A percentile compares a stretch with the other conserved stretches of the same genome.
phyloP scores from a whole-genome alignment of 805 yeast genomes.

The Spathaspora girioi region DNA sequence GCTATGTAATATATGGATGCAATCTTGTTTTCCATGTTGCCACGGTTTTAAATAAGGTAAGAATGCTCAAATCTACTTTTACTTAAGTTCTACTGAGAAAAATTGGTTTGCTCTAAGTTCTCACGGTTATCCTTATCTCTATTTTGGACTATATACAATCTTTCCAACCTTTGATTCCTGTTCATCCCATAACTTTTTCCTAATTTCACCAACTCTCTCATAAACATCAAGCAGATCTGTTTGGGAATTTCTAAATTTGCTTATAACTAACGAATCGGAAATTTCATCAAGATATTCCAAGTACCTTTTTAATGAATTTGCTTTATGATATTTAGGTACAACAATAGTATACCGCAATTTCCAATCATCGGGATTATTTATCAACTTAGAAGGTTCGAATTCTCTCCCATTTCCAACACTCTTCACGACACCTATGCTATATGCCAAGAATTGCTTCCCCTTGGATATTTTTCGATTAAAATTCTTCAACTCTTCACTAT shows the following conservation, averaged over 20 bases:
- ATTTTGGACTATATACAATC: constrained; percentile 15
- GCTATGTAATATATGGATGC: no score
- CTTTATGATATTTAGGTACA: neutral
- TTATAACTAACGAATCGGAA: neutral
- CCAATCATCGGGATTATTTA: neutral
- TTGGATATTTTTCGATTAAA: constrained; percentile 16
- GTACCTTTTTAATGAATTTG: neutral
- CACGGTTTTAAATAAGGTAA: no score
- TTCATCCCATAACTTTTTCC: constrained; percentile 22
- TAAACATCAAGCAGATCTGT: neutral
- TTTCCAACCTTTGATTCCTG: constrained; percentile 16
- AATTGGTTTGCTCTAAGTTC: no score
- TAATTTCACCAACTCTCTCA: constrained; percentile 18
- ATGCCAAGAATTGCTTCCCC: neutral
- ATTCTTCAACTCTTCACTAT: constrained; percentile 19
- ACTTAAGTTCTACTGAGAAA: no score
- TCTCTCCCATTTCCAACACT: neutral
- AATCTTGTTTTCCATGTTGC: no score
- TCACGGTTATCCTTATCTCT: neutral
- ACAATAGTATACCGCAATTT: neutral
- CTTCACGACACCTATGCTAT: neutral
- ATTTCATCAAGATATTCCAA: neutral
- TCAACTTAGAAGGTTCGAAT: neutral
- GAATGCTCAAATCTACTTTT: no score
- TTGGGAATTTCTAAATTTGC: neutral